phyloP scores from a whole-genome alignment of 441 rosid genomes.

The Dalechampia spathulata region DNA sequence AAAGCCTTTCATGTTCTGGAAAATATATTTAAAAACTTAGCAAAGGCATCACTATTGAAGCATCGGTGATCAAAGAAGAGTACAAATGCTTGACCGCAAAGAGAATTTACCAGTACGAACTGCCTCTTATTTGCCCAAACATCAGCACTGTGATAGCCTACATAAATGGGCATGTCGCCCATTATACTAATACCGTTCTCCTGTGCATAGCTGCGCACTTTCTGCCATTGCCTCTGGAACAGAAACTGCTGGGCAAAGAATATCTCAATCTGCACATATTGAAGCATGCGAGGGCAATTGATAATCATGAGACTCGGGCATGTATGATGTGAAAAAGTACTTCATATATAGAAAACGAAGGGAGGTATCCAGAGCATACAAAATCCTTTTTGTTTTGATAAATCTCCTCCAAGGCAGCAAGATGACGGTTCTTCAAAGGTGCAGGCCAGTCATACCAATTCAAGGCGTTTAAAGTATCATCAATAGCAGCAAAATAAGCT shows the following conservation, averaged over 20 bases:
- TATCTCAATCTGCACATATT: conserved; percentile 53
- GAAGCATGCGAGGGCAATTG: conserved; percentile 9
- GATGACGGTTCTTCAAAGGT: conserved; percentile 71
- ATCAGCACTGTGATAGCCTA: conserved; percentile 94
- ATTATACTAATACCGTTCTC: conserved; percentile 71
- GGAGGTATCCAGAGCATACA: conserved; percentile 38
- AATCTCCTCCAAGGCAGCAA: conserved; percentile 81
- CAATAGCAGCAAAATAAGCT: conserved; percentile 93
- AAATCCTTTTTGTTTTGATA: conserved; percentile 65
- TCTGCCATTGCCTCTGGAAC: conserved; percentile 96
- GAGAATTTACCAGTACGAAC: conserved; percentile 60
- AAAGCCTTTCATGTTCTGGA: conserved; percentile 73
- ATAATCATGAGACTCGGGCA: conserved; percentile 7
- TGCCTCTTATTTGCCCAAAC: conserved; percentile 96
- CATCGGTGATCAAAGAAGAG: conserved; percentile 1
- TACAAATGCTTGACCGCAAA: neutral
- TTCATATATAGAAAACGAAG: neutral
- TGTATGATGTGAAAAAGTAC: neutral
- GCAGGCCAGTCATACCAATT: conserved; percentile 95
- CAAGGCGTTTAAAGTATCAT: conserved; percentile 42
- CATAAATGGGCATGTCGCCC: conserved; percentile 99
- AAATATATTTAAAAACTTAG: conserved; percentile 17
- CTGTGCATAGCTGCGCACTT: conserved; percentile 62
- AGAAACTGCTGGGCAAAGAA: conserved; percentile 91
- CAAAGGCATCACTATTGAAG: neutral